Evolutionary conservation across 2,329 filamentous ascomycete species (phyloP).

Genomic region (Paraconiothyrium brasiliense): DNA sequence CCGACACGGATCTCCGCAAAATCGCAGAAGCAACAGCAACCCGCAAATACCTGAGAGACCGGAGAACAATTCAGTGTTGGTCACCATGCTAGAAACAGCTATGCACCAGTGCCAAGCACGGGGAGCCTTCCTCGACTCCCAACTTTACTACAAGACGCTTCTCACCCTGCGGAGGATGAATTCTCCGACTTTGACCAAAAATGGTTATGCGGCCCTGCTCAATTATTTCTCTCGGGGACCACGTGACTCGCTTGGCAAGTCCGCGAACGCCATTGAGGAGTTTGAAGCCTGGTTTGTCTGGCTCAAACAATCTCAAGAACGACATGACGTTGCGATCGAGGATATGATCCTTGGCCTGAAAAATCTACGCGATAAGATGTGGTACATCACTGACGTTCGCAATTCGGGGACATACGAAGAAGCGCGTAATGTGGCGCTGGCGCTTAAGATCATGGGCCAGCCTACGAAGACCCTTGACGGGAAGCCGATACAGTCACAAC

Average conservation of each 20-base stretch:
- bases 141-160: slow-evolving; percentile 85
- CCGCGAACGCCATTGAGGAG: slow-evolving; percentile 76
- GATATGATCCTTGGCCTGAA: slow-evolving; percentile 77
- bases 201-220: slow-evolving; percentile 76
- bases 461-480: slow-evolving; percentile 53
- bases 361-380: slow-evolving; percentile 93
- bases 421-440: slow-evolving; percentile 83
- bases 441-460: slow-evolving; percentile 88
- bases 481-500: slow-evolving; percentile 50
- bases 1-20: slow-evolving; percentile 49
- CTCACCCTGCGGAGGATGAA: slow-evolving; percentile 73
- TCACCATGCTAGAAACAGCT: slow-evolving; percentile 79
- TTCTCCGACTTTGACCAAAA: slow-evolving; percentile 68
- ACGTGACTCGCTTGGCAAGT: slow-evolving; percentile 73
- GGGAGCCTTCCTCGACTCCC: slow-evolving; percentile 83
- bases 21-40: slow-evolving; percentile 54
- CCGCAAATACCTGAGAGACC: slow-evolving; percentile 42
- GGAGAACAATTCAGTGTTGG: slow-evolving; percentile 62
- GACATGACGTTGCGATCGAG: slow-evolving; percentile 77
- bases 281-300: slow-evolving; percentile 85
- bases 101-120: slow-evolving; percentile 79
- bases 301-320: slow-evolving; percentile 82
- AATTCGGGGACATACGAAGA: slow-evolving; percentile 90
- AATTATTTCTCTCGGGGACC: slow-evolving; percentile 79
- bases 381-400: slow-evolving; percentile 94